Base-by-base conservation (phyloP, 2,329 filamentous ascomycete genomes). In the Penicillium sp. region DNA sequence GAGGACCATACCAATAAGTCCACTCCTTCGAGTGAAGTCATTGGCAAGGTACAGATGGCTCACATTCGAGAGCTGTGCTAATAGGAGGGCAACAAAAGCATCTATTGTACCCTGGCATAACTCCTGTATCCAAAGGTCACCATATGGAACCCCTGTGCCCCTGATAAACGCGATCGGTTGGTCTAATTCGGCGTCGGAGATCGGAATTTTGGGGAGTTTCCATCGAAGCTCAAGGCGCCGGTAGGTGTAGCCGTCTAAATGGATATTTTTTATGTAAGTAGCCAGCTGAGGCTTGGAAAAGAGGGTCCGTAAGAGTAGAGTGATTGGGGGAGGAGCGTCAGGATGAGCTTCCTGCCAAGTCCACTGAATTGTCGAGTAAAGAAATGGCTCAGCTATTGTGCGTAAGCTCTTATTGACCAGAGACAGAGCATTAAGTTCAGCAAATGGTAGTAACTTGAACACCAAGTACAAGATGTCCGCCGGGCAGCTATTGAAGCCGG, bases 291-390 rank as follows among this genome's bases (percentile, higher is more conserved):
- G 63, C 48, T 45, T 60, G 52, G 11, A 44, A 23, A 62, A 2
- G 9, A 63, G 47, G 2, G 45, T 64, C 40, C 40, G 56, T 47
- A 65, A 45, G 27, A 64, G 41, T 16, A 40, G 49, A 38, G 51
- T 16, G 26, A 65, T 61, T 41, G 53, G 51, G 10, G 59, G 57
- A 45, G 60, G 59, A 16, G 23, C 14, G 23, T 23, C 23, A 23
- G 23, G 23, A 9, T 40, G 26, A 43, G 38, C 7, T 7, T 49
- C 39, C 30, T 14, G 26, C 58, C 57, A 65, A 10, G 30, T 58
- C 39, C 43, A 61, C n/a, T 57, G 34, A 47, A 66, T 54, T 10
- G 53, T 48, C 13, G 60, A 44, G 53, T 66, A 64, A 38, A 66
- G 57, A 1, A 58, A 43, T 34, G 54, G 60, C 54, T 61, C 63